Percentiles rank a stretch among this genome's conserved stretches.
These are phyloP conservation scores for Podospora sp. DNA, from an alignment of 495 filamentous ascomycete genomes.

Conservation along the genomic window DNA sequence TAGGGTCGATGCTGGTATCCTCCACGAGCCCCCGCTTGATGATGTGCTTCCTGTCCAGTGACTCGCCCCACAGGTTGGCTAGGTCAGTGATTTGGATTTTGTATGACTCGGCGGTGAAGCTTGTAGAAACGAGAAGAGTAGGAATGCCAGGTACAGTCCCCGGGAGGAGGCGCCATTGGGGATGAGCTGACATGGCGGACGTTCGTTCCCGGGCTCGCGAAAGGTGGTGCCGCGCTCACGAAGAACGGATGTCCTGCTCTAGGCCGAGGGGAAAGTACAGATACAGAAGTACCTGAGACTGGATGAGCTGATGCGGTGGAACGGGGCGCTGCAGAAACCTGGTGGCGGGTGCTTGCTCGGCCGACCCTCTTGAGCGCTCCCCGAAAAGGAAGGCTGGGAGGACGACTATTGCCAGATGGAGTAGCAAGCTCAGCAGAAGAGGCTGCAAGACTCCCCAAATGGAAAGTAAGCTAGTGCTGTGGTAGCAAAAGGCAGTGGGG, in stretches of 20 bases:
- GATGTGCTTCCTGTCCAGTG: conserved; percentile 63
- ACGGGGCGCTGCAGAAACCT: not conserved
- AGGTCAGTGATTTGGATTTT: conserved; percentile 80
- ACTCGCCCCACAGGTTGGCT: conserved; percentile 81
- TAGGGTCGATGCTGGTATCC: conserved; percentile 82
- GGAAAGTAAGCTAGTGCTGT: not conserved
- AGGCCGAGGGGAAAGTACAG: not conserved
- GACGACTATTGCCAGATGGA: not conserved
- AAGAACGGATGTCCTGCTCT: not conserved
- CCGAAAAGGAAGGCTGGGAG: not conserved
- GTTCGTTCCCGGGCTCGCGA: not conserved
- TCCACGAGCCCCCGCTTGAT: conserved; percentile 64
- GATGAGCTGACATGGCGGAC: conserved; percentile 30
- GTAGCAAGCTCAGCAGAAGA: not conserved
- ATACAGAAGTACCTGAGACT: not conserved
- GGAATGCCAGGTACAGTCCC: conserved; percentile 40
- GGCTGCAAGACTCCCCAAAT: not conserved
- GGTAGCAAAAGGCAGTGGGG: not conserved
- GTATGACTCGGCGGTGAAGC: conserved; percentile 59
- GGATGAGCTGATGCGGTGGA: not conserved
- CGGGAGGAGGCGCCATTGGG: conserved; percentile 41
- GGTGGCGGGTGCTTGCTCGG: not conserved
- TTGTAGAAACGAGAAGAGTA: conserved; percentile 46
- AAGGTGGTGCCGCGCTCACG: not conserved
- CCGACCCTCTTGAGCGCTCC: not conserved